Evolutionary conservation across 148 eudicot species (phyloP).

Genomic region (Bassia scoparia): DNA sequence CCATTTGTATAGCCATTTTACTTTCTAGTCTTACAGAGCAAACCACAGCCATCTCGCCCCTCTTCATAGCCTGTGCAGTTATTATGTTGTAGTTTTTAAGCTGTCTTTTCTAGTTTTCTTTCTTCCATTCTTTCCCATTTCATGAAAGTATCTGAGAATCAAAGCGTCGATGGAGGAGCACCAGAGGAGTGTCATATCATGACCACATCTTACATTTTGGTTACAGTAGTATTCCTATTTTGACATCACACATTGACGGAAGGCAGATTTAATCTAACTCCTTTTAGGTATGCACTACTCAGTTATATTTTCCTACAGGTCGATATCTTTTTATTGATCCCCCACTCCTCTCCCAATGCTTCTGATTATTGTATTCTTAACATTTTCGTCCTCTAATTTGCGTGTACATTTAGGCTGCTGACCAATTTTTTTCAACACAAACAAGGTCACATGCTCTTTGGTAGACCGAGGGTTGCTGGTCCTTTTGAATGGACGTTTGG

Average conservation of each 20-base stretch:
- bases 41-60: not conserved
- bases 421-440: slow-evolving; percentile 19
- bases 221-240: not conserved
- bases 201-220: slow-evolving; percentile 6
- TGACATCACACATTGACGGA: slow-evolving; percentile 21
- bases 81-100: not conserved
- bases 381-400: not conserved
- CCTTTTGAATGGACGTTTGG: not conserved
- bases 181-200: not conserved
- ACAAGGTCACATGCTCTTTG: not conserved
- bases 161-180: not conserved
- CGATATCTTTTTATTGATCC: too few species aligned
- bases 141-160: not conserved
- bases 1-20: slow-evolving; percentile 11
- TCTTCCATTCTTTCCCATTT: not conserved
- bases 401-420: slow-evolving; percentile 14
- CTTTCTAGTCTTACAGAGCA: not conserved
- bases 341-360: too few species aligned
- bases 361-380: not conserved
- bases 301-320: too few species aligned
- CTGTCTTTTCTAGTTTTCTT: not conserved
- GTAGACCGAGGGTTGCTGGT: not conserved
- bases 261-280: not conserved
- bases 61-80: slow-evolving; percentile 5
- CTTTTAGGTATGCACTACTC: slow-evolving; percentile 9